Base-by-base conservation (phyloP, 371 early-diverging fungal genomes). In the Conidiobolus incongruus region DNA sequence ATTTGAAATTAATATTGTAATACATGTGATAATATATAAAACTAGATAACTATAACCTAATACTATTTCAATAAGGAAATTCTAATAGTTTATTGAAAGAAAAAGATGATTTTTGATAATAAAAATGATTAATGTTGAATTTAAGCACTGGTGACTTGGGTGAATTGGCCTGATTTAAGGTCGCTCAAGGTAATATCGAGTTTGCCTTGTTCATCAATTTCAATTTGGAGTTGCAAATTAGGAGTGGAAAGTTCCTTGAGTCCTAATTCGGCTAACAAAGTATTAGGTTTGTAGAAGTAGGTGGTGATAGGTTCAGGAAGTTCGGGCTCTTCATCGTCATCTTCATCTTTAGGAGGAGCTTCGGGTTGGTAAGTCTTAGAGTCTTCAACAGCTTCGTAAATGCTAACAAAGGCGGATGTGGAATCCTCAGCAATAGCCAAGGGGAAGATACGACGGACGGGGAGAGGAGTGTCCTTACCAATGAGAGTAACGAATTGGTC, bases 391-490 rank as follows among this genome's bases (percentile, higher is more conserved):
- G 71, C 78, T 60, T 85, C 79, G 52, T 66, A 69, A 20, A 85
- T 62, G 28, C 77, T 69, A 35, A 87, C 46, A 51, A 72, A 81
- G 11, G 75, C 71, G 31, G 70, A 71, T 24, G 62, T 63, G 57
- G 77, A 73, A 42, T 63, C 67, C 15, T 58, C 62, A 15, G 60
- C 56, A 34, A 63, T 58, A 19, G 63, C 56, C 37, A 85, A 69
- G 46, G 68, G 64, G 52, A 83, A 53, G 19, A 70, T 54, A 39
- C 84, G 71, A 38, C 72, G 65, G n/a, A 70, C 73, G 33, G 88
- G 88, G 28, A 86, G 60, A 29, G 85, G 72, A 13, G 85, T 73
- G 42, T 72, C 70, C 47, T 68, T 61, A 22, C 71, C 75, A 45
- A 88, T 61, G 26, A 85, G 52, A 31, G 73, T 56, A 6, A 68